Percentiles rank a stretch among this genome's conserved stretches.
Evolutionary conservation across 805 yeast genomes (phyloP).

Genomic region (Metschnikowia kunwiensis): DNA sequence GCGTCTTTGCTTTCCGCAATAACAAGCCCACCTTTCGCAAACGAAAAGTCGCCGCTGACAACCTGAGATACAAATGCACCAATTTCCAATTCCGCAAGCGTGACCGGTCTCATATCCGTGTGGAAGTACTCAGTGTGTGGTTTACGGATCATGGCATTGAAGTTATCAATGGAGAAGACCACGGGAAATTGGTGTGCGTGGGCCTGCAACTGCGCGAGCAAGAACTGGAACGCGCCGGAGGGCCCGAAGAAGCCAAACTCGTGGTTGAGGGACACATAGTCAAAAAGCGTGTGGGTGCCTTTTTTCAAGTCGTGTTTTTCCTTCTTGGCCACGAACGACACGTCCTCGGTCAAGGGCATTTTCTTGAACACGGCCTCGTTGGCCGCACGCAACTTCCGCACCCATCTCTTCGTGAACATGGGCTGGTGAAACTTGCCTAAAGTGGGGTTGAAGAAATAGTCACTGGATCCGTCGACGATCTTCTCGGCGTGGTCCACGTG

Average conservation of each 20-base stretch:
- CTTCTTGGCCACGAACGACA: conserved; percentile 32
- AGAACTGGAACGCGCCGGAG: conserved; percentile 48
- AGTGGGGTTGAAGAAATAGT: conserved; percentile 54
- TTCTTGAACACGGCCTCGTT: conserved; percentile 34
- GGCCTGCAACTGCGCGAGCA: conserved; percentile 52
- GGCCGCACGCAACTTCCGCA: conserved; percentile 43
- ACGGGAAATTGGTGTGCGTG: conserved; percentile 54
- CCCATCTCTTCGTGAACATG: conserved; percentile 62
- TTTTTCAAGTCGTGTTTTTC: conserved; percentile 31
- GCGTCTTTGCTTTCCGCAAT: conserved; percentile 57
- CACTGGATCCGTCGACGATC: conserved; percentile 70
- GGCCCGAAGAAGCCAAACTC: conserved; percentile 39
- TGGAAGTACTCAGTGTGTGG: conserved; percentile 61
- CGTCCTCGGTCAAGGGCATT: conserved; percentile 34
- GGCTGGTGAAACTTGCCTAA: conserved; percentile 66
- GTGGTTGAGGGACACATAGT: conserved; percentile 30
- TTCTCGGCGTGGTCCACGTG: conserved; percentile 61
- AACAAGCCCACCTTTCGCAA: conserved; percentile 62
- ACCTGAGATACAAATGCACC: conserved; percentile 54
- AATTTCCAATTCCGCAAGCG: conserved; percentile 60
- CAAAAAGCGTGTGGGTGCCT: conserved; percentile 28
- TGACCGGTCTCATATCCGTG: conserved; percentile 52
- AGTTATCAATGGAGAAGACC: conserved; percentile 68
- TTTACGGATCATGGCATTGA: conserved; percentile 57
- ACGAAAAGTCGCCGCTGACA: conserved; percentile 49